These are phyloP conservation scores for Monilinia laxa DNA, from an alignment of 2,329 filamentous ascomycete genomes.

Conservation along the genomic window DNA sequence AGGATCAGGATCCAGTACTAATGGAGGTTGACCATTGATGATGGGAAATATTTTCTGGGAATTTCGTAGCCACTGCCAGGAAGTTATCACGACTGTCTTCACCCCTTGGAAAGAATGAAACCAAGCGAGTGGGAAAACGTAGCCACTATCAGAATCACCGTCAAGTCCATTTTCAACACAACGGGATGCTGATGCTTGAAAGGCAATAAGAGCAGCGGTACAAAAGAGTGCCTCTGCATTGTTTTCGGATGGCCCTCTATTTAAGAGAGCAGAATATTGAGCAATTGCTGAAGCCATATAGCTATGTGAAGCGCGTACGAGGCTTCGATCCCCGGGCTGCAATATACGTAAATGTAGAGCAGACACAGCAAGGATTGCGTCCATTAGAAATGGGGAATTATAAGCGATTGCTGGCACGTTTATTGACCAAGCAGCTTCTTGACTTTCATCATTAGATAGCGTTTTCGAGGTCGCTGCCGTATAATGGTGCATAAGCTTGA, in stretches of 20 bases:
- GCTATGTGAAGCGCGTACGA: constrained; percentile 62
- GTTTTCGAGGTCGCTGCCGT: constrained; percentile 61
- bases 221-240: constrained; percentile 65
- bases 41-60: constrained; percentile 59
- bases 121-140: constrained; percentile 61
- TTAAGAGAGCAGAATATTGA: constrained; percentile 58
- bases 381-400: constrained; percentile 58
- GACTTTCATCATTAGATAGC: constrained; percentile 52
- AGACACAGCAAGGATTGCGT: constrained; percentile 63
- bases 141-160: constrained; percentile 45
- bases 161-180: constrained; percentile 59
- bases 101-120: constrained; percentile 68
- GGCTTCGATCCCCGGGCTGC: constrained; percentile 55
- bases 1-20: constrained; percentile 59
- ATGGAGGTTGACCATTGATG: constrained; percentile 61
- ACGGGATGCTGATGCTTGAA: constrained; percentile 64
- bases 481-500: constrained; percentile 65
- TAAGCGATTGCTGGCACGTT: constrained; percentile 63
- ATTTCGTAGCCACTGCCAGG: constrained; percentile 62
- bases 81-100: constrained; percentile 62
- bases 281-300: constrained; percentile 64
- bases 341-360: constrained; percentile 61
- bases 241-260: constrained; percentile 54
- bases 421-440: constrained; percentile 58
- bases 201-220: constrained; percentile 62